phyloP scores from a whole-genome alignment of 345 rosid genomes.

The Corchorus capsularis region DNA sequence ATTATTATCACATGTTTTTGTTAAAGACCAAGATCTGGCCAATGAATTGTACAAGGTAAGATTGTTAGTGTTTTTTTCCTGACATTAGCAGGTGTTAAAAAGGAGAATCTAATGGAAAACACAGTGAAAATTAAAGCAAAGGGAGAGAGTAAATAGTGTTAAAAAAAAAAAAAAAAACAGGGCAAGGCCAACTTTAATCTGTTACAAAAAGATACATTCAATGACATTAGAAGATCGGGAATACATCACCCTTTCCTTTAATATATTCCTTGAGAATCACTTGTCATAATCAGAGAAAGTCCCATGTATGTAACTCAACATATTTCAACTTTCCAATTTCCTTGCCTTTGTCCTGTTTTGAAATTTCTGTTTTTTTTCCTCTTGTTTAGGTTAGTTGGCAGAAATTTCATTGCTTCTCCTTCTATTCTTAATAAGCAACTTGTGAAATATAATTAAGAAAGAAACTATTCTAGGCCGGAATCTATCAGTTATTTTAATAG shows the following conservation, averaged over 20 bases:
- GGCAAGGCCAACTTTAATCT: slow-evolving; percentile 20
- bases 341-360: neutral
- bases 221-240: slow-evolving; percentile 19
- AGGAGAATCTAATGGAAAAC: slow-evolving; percentile 22
- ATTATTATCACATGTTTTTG: neutral
- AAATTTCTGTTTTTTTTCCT: neutral
- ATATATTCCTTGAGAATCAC: slow-evolving; percentile 39
- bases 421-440: neutral
- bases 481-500: neutral
- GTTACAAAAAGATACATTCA: slow-evolving; percentile 25
- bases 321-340: slow-evolving; percentile 23
- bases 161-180: too few relatives aligned
- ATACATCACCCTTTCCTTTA: slow-evolving; percentile 29
- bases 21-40: neutral
- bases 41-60: slow-evolving; percentile 19
- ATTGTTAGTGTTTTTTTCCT: slow-evolving; percentile 14
- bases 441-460: neutral
- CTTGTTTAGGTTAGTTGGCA: neutral
- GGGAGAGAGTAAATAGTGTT: neutral
- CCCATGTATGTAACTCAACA: slow-evolving; percentile 34
- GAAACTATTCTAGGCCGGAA: neutral
- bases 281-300: slow-evolving; percentile 37
- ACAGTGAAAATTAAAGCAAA: slow-evolving; percentile 13
- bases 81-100: slow-evolving; percentile 16
- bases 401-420: slow-evolving; percentile 1